Base-by-base conservation (phyloP, 768 basidiomycete genomes). In the Tricholoma flavovirens region DNA sequence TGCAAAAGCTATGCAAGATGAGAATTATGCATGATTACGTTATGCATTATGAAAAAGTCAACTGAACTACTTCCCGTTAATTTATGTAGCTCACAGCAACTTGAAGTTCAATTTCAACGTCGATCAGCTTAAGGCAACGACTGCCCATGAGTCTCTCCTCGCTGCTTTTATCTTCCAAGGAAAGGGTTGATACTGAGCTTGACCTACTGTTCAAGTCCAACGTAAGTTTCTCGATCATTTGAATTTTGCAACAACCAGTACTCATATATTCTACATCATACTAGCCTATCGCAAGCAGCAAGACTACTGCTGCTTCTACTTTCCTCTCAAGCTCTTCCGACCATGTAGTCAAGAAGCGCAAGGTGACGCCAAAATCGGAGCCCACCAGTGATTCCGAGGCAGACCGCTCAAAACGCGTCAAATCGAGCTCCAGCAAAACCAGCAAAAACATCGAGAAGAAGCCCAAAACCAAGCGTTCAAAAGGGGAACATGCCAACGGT, bases 141-240 rank as follows among this genome's bases (percentile, higher is more conserved):
- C 10, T 11, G 11, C 11, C 19, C 53, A 84, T 86, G 83, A 82
- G 79, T 64, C 77, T 86, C 21, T 72, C 83, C 17, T 77, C 81
- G 1, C 67, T 86, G 46, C 75, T 87, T 0, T 67, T 84, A 15
- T 70, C 75, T 30, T 67, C 69, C 10, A 75, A 70, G 49, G 69
- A 66, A 6, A 73, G 73, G 49, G 71, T 85, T 32, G 87, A 89
- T 63, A 69, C 69, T 3, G 86, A 86, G 46, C 74, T 90, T 8
- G 85, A 88, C 62, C 75, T 77, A 22, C 62, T 90, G 26, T 88
- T 90, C 65, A 75, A 75, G 29, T 65, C 77, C 35, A 77, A 78
- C 58, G 84, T 83, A 58, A 60, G 80, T 67, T 40, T 22, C 38
- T 30, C 11, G 6, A 14, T 26, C 29, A 30, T 1, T n/a, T 11